Evolutionary conservation across 2,329 filamentous ascomycete species (phyloP), one percentile per base, ranked within the genome.

Genomic region (Rhexocercosporidium sp.): DNA sequence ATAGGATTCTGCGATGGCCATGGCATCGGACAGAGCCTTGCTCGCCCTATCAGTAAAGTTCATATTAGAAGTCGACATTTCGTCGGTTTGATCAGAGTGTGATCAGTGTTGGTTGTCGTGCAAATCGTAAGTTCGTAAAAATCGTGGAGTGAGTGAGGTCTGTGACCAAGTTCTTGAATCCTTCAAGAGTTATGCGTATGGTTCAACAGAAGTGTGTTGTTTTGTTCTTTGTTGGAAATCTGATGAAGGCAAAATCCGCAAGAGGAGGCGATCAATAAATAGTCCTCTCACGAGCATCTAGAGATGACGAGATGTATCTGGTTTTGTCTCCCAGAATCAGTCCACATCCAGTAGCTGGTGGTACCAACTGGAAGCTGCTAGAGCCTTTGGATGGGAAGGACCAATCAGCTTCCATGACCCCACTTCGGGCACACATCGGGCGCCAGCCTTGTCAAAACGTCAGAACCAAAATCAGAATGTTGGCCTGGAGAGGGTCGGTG

Each of bases 31-130:
- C 78, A 99, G 86, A 76, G 95, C 92, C 83, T 95, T 93, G 78
- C 94, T 92, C 72, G 93, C 96, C 81, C 92, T 86, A 81, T 98
- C 95, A 72, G 96, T 99, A 79, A 97, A 97, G 78, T 96, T 91
- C 90, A 94, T 93, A 76, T 90, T 88, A 62, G 89, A 87, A 44
- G 74, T 71, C 80, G 86, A 87, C 91, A 94, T 93, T 73, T 73
- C 87, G 78, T 57, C 71, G 68, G 64, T 67, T 59, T 69, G 62
- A 69, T 72, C 67, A 67, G 66, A 65, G 70, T 68, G 66, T 73
- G 68, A 69, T 70, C 73, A 74, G 68, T 66, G 27, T 66, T 63
- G n/a, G 39, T 44, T 20, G 47, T 54, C 16, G 34, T 63, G 49
- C 22, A 22, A 11, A 46, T 54, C 34, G 47, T 44, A 7, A 44